Evolutionary conservation across 192 early-diverging fungal species (phyloP).

Genomic region (Chytriomyces confervae): DNA sequence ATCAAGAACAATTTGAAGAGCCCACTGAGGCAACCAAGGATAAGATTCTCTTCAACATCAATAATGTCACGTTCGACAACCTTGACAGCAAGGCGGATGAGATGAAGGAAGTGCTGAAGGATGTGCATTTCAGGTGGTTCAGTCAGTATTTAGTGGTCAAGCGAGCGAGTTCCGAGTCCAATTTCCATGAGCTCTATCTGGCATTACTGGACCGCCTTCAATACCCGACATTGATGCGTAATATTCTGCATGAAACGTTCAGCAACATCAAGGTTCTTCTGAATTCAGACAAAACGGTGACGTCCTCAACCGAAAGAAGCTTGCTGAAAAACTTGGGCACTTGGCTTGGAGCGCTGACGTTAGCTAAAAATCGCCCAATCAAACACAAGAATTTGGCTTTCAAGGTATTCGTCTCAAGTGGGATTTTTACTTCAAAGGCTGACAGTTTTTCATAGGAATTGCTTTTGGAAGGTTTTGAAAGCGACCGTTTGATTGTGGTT

Average conservation of each 20-base stretch:
- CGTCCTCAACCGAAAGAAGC: constrained; percentile 84
- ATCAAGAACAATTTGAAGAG: constrained; percentile 51
- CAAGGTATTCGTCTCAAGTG: constrained; percentile 62
- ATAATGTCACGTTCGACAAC: constrained; percentile 91
- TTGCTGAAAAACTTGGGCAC: constrained; percentile 95
- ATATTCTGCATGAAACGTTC: constrained; percentile 89
- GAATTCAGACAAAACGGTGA: constrained; percentile 92
- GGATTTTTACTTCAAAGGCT: constrained; percentile 28
- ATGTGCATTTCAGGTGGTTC: constrained; percentile 84
- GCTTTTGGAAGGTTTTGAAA: constrained; percentile 89
- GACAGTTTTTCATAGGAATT: constrained; percentile 65
- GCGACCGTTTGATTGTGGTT: constrained; percentile 86
- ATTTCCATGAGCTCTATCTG: constrained; percentile 93
- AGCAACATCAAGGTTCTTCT: constrained; percentile 85
- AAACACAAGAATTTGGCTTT: constrained; percentile 94
- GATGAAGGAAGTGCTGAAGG: constrained; percentile 75
- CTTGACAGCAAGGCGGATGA: constrained; percentile 77
- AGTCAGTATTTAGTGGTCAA: constrained; percentile 94
- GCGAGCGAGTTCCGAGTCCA: constrained; percentile 94
- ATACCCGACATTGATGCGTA: constrained; percentile 67
- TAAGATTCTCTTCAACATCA: constrained; percentile 96
- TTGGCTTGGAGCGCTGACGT: constrained; percentile 97
- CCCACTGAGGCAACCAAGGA: constrained; percentile 76
- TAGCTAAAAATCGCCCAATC: constrained; percentile 94
- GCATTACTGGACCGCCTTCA: constrained; percentile 79